Percentiles rank a stretch among this genome's conserved stretches.
Evolutionary conservation across 306 rosid genomes (phyloP).

Genomic region (Lathyrus sativus): DNA sequence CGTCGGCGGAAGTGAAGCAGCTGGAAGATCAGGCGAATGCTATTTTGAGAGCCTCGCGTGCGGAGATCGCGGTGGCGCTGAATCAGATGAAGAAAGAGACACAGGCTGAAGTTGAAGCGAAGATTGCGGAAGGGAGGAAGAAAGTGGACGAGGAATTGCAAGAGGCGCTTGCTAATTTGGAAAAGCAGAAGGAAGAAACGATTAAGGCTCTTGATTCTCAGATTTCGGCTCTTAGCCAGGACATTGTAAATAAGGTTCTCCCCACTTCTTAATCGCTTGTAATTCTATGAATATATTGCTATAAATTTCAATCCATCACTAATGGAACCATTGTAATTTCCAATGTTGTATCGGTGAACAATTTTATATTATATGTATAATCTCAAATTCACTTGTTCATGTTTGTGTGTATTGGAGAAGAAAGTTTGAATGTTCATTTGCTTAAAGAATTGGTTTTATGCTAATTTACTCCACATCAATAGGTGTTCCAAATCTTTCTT

Average conservation of each 20-base stretch:
- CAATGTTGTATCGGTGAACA: no score
- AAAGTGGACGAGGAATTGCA: slow-evolving; percentile 81
- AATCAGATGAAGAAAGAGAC: no score
- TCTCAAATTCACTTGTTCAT: no score
- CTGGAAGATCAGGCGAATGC: no score
- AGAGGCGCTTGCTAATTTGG: slow-evolving; percentile 73
- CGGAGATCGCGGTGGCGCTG: no score
- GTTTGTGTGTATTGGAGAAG: neutral
- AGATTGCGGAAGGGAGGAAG: slow-evolving; percentile 77
- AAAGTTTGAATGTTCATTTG: neutral
- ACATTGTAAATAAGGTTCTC: slow-evolving; percentile 92
- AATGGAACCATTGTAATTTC: no score
- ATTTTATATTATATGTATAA: neutral
- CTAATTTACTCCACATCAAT: neutral
- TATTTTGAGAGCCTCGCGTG: no score
- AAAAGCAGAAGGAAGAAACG: slow-evolving; percentile 76
- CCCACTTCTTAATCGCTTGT: slow-evolving; percentile 66
- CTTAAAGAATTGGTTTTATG: no score
- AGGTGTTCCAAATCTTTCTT: neutral
- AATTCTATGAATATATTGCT: neutral
- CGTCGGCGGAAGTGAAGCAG: no score
- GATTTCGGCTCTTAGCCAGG: slow-evolving; percentile 71
- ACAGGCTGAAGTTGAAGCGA: no score
- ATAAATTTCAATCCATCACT: no score
- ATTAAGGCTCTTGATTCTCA: slow-evolving; percentile 82